Evolutionary conservation across 345 rosid genomes (phyloP).

Genomic region (Geranium rotundifolium): DNA sequence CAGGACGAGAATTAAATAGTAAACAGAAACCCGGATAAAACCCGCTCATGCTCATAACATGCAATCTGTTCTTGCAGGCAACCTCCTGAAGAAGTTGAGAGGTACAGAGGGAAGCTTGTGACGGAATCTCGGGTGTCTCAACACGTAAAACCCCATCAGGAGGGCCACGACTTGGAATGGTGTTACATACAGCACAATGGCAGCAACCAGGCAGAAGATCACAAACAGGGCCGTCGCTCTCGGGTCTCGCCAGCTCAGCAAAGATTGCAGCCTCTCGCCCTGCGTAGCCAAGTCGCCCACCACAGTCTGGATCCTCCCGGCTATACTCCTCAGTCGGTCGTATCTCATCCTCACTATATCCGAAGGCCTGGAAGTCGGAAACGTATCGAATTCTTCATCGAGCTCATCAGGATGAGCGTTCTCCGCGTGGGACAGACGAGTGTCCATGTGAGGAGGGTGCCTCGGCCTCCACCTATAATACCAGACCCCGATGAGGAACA

Average conservation of each 20-base stretch:
- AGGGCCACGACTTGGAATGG: constrained; percentile 88
- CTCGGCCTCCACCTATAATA: constrained; percentile 89
- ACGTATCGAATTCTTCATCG: constrained; percentile 85
- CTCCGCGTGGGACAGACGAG: constrained; percentile 85
- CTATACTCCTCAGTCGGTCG: constrained; percentile 81
- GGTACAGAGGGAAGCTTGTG: constrained; percentile 83
- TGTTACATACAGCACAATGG: constrained; percentile 66
- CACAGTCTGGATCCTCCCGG: constrained; percentile 86
- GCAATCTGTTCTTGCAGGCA: constrained; percentile 89
- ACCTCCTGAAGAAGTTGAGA: constrained; percentile 83
- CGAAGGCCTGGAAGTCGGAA: constrained; percentile 64
- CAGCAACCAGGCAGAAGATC: constrained; percentile 70
- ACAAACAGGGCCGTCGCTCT: constrained; percentile 76
- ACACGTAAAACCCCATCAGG: constrained; percentile 47
- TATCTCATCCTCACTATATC: constrained; percentile 77
- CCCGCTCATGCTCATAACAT: constrained; percentile 40
- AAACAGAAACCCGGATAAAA: not conserved
- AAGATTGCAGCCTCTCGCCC: constrained; percentile 81
- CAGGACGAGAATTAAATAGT: too few species aligned
- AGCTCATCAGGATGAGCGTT: constrained; percentile 75
- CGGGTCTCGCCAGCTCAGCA: constrained; percentile 94
- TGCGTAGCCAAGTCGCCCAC: constrained; percentile 94
- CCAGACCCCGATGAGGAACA: constrained; percentile 89
- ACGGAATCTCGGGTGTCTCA: constrained; percentile 90
- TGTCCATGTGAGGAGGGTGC: constrained; percentile 95